Percentiles rank a stretch among this genome's conserved stretches.
These are phyloP conservation scores for Moricandia moricandioides DNA, from an alignment of 345 rosid genomes.

Conservation along the genomic window DNA sequence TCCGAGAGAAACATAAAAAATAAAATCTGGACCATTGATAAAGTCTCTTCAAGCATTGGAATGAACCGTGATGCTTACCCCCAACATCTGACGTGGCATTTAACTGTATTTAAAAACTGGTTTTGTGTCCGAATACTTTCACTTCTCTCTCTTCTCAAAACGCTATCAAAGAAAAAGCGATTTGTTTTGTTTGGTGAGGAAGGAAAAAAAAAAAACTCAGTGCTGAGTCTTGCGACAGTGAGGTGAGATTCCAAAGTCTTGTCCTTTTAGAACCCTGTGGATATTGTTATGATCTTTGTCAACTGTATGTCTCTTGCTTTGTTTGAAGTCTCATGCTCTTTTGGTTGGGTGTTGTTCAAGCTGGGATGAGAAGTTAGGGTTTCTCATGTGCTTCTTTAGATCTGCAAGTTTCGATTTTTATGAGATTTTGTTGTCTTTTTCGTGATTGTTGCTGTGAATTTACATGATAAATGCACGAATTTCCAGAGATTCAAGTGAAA, in stretches of 20 bases:
- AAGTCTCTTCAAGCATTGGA: background rate
- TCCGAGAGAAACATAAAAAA: conserved; percentile 26
- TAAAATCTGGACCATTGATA: conserved; percentile 7
- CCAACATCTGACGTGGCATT: conserved; percentile 46
- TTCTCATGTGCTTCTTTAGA: conserved; percentile 15
- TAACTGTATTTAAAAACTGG: conserved; percentile 64
- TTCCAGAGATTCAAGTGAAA: background rate
- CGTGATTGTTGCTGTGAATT: background rate
- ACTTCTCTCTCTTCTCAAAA: conserved; percentile 57
- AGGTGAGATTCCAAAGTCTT: conserved; percentile 33
- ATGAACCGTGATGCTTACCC: conserved; percentile 9
- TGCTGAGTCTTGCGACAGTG: conserved; percentile 27
- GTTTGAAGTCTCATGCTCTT: conserved; percentile 13
- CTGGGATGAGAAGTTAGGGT: conserved; percentile 29
- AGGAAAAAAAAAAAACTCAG: conserved; percentile 16
- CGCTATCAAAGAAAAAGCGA: conserved; percentile 17
- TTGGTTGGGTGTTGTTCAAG: background rate
- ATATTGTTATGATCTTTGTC: background rate
- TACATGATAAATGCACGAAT: background rate
- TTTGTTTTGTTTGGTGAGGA: conserved; percentile 27
- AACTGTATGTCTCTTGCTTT: background rate
- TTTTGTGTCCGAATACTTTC: conserved; percentile 33
- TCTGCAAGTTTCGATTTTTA: background rate
- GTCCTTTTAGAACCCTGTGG: background rate
- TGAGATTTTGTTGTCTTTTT: background rate